Base-by-base conservation (phyloP, 371 early-diverging fungal species). In the Lichtheimia ramosa region DNA sequence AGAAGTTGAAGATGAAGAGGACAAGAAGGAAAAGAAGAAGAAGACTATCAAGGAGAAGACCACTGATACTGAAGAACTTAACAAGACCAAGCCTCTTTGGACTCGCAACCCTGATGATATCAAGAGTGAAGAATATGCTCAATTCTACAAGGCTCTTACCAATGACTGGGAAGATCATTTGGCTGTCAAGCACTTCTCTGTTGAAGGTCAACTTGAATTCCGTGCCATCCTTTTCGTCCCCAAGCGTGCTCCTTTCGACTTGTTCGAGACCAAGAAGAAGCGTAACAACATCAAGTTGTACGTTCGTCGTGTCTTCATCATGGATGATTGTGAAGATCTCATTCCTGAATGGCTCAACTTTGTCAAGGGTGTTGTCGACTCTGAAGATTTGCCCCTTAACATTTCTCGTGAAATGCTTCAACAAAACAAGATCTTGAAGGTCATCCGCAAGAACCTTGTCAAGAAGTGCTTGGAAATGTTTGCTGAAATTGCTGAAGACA, bases 371-470 rank as follows among this genome's bases (percentile, higher is more conserved):
- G 82, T 93, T 49, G 87, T 96, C 46, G 90, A 92, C 67, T 86
- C 89, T 52, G 90, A 91, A 58, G 94, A 96, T 70, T 74, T 96
- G 59, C 93, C 96, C 40, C 82, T 96, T 59, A 93, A 92, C 78
- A 90, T 96, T 50, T 93, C 93, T 39, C 87, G 96, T 76, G 96
- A 96, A 67, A 89, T 89, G 62, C 81, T 94, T 34, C 95, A 94
- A 73, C 89, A 92, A 56, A 83, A 87, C 77, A 76, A 82, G 69
- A 82, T 88, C 40, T 73, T 94, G 61, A 91, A 89, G 78, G 72
- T 87, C 28, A 88, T 95, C 65, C 85, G 86, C 72, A 92, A 89
- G 82, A 89, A 85, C 68, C 59, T 95, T 18, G 83, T 90, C 65
- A 88, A 84, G 80, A 94, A 92, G 80, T 84, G 87, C 61, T 58